Conservation (phyloP, 495 filamentous ascomycete genomes). For the Cudoniella acicularis region DNA sequence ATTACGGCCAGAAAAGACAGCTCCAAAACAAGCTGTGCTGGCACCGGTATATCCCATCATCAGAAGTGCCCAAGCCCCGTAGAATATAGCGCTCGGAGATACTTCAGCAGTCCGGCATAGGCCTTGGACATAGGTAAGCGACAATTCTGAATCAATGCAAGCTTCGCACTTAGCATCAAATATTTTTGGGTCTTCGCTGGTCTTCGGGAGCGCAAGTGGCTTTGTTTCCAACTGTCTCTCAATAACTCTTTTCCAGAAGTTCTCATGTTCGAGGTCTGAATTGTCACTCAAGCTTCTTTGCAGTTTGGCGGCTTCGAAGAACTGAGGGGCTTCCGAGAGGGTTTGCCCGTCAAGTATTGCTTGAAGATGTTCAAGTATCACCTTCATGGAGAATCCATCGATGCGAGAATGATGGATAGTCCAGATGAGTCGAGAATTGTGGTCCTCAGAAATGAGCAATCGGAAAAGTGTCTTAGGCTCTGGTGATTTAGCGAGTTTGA, state of each 20-base stretch:
- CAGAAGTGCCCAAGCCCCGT: neutral
- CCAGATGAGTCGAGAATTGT: neutral
- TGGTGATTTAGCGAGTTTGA: too few relatives aligned
- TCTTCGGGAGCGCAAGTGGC: neutral
- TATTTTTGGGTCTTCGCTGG: neutral
- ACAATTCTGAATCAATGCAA: neutral
- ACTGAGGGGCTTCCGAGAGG: neutral
- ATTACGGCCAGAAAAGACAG: neutral
- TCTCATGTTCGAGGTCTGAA: too few relatives aligned
- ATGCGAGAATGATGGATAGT: neutral
- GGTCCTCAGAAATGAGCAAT: too few relatives aligned
- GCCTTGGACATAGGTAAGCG: too few relatives aligned
- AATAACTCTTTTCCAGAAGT: too few relatives aligned
- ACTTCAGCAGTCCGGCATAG: neutral
- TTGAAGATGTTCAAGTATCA: neutral
- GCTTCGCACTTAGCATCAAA: neutral
- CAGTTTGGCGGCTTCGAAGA: neutral
- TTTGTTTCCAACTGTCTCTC: too few relatives aligned
- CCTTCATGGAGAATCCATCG: neutral
- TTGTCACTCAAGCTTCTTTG: neutral
- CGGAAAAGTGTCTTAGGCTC: too few relatives aligned
- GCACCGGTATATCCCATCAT: neutral
- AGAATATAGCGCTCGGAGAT: neutral
- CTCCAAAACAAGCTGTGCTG: neutral
- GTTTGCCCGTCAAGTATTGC: neutral